These are phyloP conservation scores for Roridomyces roridus DNA, from an alignment of 768 basidiomycete genomes.

Conservation along the genomic window DNA sequence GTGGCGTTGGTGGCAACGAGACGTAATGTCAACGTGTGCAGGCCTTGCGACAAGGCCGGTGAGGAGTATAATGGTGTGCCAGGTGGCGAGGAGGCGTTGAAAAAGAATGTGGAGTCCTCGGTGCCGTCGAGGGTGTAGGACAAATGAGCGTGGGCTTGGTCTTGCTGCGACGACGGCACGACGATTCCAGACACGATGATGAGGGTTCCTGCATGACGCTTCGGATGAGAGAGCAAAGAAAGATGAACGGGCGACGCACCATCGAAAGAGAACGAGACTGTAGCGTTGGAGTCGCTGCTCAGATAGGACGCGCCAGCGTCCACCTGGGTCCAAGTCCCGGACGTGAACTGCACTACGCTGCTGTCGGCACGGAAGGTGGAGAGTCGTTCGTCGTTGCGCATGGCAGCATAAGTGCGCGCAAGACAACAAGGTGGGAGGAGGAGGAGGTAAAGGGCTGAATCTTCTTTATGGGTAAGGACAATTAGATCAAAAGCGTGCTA, in stretches of 20 bases:
- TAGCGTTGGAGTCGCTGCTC: constrained; percentile 24
- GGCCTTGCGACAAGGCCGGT: constrained; percentile 12
- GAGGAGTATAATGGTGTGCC: constrained; percentile 22
- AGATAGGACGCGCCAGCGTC: constrained; percentile 16
- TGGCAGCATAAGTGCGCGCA: constrained; percentile 17
- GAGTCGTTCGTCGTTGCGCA: constrained; percentile 4
- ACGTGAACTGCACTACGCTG: constrained; percentile 10
- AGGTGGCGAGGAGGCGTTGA: constrained; percentile 9
- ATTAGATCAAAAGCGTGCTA: constrained; percentile 20
- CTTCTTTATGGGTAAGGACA: constrained; percentile 11
- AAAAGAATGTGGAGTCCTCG: constrained; percentile 18
- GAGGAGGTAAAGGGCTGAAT: background rate
- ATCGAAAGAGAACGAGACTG: constrained; percentile 26
- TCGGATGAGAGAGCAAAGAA: background rate
- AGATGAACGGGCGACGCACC: constrained; percentile 14
- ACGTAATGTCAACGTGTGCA: constrained; percentile 25
- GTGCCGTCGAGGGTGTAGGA: constrained; percentile 25
- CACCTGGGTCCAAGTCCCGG: constrained; percentile 15
- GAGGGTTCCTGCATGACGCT: constrained; percentile 15
- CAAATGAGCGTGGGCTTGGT: background rate
- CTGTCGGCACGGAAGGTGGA: constrained; percentile 10
- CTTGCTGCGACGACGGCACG: background rate
- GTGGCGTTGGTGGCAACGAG: constrained; percentile 17
- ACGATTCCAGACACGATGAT: constrained; percentile 20
- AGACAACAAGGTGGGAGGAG: too few relatives aligned